phyloP scores from a whole-genome alignment of 2,329 filamentous ascomycete genomes.

The Diaporthe sp. region DNA sequence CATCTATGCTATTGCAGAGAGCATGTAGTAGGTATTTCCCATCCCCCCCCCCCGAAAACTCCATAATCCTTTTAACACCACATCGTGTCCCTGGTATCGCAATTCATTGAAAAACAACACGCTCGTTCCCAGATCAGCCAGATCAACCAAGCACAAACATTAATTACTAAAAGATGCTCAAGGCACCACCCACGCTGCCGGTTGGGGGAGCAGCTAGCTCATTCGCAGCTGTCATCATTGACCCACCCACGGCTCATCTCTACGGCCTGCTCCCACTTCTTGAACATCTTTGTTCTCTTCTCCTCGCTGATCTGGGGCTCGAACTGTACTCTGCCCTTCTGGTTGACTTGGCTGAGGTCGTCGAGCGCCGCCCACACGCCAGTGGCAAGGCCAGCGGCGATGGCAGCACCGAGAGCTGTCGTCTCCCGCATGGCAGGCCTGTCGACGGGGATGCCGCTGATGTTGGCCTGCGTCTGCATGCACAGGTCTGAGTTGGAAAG shows the following conservation, averaged over 20 bases:
- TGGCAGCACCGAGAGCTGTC: conserved; percentile 87
- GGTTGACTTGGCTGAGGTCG: conserved; percentile 80
- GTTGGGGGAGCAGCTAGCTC: not conserved
- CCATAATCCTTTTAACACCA: conserved; percentile 1
- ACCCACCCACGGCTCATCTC: conserved; percentile 69
- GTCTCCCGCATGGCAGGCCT: conserved; percentile 91
- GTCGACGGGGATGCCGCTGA: conserved; percentile 84
- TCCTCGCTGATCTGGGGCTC: conserved; percentile 68
- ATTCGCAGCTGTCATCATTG: conserved; percentile 46
- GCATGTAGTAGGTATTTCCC: conserved; percentile 26
- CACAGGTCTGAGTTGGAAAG: conserved; percentile 89
- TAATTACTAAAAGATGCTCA: not conserved
- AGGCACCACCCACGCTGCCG: not conserved
- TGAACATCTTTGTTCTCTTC: conserved; percentile 56
- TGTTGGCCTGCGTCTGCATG: conserved; percentile 92
- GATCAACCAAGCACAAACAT: conserved; percentile 9
- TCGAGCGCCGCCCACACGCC: conserved; percentile 81
- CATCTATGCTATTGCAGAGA: conserved; percentile 17
- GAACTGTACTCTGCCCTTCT: conserved; percentile 75
- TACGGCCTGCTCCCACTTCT: conserved; percentile 66
- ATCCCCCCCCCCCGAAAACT: conserved; percentile 16
- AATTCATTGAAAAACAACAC: not conserved
- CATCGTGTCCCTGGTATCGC: conserved; percentile 23
- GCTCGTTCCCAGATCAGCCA: conserved; percentile 1
- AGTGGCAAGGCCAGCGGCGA: conserved; percentile 87